phyloP scores from a whole-genome alignment of 306 rosid species.

The Abrus pulchellus region DNA sequence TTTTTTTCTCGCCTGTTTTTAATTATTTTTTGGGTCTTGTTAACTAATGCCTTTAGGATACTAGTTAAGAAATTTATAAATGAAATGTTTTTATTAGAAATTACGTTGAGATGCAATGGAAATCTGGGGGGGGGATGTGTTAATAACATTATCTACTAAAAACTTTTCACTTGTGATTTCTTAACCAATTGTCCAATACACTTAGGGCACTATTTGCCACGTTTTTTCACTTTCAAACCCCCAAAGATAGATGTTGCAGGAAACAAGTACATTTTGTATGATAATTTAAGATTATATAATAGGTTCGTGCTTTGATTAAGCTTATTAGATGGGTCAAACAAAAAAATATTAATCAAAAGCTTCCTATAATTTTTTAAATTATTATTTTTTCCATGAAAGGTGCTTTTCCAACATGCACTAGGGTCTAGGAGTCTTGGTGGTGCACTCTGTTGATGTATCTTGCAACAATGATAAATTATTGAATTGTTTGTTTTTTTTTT shows the following conservation, averaged over 20 bases:
- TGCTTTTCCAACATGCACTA: neutral
- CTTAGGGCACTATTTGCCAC: no score
- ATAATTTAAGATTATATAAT: neutral
- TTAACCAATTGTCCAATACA: no score
- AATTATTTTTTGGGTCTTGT: neutral
- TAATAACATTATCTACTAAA: no score
- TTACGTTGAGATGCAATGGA: no score
- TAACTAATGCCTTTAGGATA: no score
- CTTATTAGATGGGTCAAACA: neutral
- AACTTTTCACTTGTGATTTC: no score
- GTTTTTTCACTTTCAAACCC: neutral
- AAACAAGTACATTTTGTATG: neutral
- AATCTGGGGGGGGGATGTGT: no score
- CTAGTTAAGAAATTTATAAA: no score
- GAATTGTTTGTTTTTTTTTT: neutral
- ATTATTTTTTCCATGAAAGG: no score
- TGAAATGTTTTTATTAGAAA: no score
- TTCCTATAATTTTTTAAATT: neutral
- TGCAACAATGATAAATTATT: conserved; percentile 22
- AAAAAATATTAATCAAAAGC: neutral
- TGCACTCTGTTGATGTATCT: conserved; percentile 27
- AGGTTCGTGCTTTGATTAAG: neutral
- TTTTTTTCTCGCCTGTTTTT: neutral
- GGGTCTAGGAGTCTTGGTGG: conserved; percentile 4
- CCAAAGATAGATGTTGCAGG: neutral